phyloP scores from a whole-genome alignment of 306 rosid species.

The Quercus gilva region DNA sequence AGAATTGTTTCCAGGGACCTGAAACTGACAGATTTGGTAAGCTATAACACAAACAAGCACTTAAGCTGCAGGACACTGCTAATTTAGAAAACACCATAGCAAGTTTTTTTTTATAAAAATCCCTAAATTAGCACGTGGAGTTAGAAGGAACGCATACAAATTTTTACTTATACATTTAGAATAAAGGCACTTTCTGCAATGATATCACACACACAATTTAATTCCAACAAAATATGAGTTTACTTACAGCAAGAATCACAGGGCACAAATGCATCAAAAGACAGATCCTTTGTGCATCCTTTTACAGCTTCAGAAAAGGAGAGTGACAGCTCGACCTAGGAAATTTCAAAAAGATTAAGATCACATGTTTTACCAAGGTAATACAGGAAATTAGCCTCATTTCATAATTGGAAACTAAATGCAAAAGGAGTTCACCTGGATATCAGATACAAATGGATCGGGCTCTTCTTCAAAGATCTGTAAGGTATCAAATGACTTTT shows the following conservation, averaged over 20 bases:
- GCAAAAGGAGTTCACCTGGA: conserved; percentile 60
- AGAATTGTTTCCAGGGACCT: not conserved
- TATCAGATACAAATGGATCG: conserved; percentile 54
- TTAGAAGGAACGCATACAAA: not conserved
- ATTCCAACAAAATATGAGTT: conserved; percentile 22
- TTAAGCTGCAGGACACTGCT: not conserved
- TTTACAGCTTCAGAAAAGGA: conserved; percentile 77
- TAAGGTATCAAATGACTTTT: conserved; percentile 23
- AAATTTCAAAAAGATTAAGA: conserved; percentile 21
- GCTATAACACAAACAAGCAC: not conserved
- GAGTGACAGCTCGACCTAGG: conserved; percentile 67
- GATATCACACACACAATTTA: not conserved
- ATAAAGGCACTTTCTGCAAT: not conserved
- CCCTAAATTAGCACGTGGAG: not conserved
- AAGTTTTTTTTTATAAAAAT: no score
- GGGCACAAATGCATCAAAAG: conserved; percentile 73
- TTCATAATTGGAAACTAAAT: conserved; percentile 9
- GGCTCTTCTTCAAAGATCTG: conserved; percentile 86
- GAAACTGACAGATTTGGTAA: not conserved
- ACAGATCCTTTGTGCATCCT: conserved; percentile 77
- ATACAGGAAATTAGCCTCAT: conserved; percentile 13
- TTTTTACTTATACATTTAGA: not conserved
- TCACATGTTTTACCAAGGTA: conserved; percentile 22
- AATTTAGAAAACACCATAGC: not conserved
- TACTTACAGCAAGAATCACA: conserved; percentile 82